A percentile compares a stretch with the other conserved stretches of the same genome.
Evolutionary conservation across 306 rosid species (phyloP).

Genomic region (Mucuna pruriens): DNA sequence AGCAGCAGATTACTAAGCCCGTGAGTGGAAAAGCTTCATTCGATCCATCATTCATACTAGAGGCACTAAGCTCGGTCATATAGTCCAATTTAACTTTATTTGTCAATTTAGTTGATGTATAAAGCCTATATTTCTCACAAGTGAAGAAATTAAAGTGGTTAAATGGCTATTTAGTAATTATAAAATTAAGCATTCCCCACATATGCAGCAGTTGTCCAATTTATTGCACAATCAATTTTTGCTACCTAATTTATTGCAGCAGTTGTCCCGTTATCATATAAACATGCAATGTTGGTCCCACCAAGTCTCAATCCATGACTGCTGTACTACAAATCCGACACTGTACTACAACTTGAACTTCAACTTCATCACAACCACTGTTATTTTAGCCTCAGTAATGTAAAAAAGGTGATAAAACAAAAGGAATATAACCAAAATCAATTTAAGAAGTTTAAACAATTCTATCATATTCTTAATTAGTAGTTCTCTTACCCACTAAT

Average conservation of each 20-base stretch:
- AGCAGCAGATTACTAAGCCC: neutral
- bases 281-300: neutral
- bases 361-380: neutral
- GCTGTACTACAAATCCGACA: neutral
- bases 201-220: neutral
- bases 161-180: neutral
- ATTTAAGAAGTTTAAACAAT: neutral
- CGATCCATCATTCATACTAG: neutral
- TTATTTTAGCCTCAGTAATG: neutral
- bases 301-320: neutral
- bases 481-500: neutral
- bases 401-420: neutral
- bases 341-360: neutral
- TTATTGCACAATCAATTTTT: neutral
- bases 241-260: slow-evolving; percentile 25
- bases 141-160: neutral
- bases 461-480: neutral
- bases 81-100: neutral
- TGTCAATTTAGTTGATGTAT: no score
- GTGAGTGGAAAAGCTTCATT: neutral
- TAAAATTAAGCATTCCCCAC: neutral
- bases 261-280: neutral
- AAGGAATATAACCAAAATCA: neutral
- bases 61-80: no score
- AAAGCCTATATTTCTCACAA: neutral